Conservation (phyloP, 2,329 filamentous ascomycete species). For the Monosporascus cannonballus region DNA sequence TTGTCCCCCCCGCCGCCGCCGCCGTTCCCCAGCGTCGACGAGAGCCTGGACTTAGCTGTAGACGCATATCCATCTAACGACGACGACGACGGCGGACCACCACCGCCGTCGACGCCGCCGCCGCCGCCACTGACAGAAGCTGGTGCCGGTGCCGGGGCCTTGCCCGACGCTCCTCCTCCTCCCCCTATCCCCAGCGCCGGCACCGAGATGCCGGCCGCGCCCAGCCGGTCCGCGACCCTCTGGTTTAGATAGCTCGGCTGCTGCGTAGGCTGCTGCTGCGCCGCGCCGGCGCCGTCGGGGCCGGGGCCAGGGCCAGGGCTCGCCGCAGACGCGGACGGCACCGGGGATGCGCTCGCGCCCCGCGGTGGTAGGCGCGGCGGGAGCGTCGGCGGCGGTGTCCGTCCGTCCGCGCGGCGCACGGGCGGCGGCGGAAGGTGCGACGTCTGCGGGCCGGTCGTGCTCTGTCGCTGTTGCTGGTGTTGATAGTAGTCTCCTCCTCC, state of each 20-base stretch:
- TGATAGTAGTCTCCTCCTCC: constrained; percentile 14
- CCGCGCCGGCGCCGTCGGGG: no score
- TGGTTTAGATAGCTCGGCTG: constrained; percentile 37
- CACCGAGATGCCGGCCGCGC: constrained; percentile 70
- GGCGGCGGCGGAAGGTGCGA: constrained; percentile 67
- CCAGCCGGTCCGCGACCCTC: constrained; percentile 59
- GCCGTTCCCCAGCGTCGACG: neutral
- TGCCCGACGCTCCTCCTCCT: constrained; percentile 24
- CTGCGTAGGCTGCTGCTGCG: neutral
- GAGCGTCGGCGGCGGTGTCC: constrained; percentile 40
- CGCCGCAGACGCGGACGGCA: constrained; percentile 12
- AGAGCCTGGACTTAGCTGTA: neutral
- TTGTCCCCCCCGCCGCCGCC: constrained; percentile 5
- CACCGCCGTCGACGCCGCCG: constrained; percentile 19
- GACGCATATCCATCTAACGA: constrained; percentile 1
- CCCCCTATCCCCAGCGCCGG: constrained; percentile 66
- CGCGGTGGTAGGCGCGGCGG: constrained; percentile 70
- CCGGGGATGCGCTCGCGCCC: constrained; percentile 39
- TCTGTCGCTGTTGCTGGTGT: constrained; percentile 25
- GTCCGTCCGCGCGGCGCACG: constrained; percentile 32
- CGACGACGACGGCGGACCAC: constrained; percentile 9
- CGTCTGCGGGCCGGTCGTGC: constrained; percentile 64
- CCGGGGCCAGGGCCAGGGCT: no score
- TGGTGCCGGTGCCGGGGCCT: constrained; percentile 21
- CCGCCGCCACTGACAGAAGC: constrained; percentile 22